These are phyloP conservation scores for Calamus simplicifolius DNA, from an alignment of 176 grass and related monocot genomes.

Conservation along the genomic window DNA sequence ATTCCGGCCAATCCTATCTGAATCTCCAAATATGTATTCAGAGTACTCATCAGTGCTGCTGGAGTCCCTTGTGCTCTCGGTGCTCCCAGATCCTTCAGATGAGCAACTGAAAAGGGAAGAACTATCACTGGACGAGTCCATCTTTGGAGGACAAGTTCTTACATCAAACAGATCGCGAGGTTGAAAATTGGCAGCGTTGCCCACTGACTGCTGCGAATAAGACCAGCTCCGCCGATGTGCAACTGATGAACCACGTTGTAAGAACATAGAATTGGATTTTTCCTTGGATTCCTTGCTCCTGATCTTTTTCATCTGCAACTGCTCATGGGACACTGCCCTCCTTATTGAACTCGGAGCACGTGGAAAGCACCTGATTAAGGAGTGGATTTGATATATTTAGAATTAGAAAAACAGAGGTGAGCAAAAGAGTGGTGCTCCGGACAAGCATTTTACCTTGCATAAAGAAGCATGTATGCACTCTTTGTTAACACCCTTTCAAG, in stretches of 20 bases:
- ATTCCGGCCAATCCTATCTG: slow-evolving; percentile 21
- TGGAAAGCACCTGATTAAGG: slow-evolving; percentile 54
- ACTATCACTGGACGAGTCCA: slow-evolving; percentile 35
- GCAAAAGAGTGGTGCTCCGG: not conserved
- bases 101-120: slow-evolving; percentile 71
- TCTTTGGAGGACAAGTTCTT: not conserved
- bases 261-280: not conserved
- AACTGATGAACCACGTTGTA: slow-evolving; percentile 7
- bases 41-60: slow-evolving; percentile 49
- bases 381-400: not conserved
- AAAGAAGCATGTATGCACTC: slow-evolving; percentile 88
- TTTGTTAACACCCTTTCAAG: slow-evolving; percentile 47
- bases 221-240: too few species aligned
- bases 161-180: slow-evolving; percentile 5
- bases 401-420: not conserved
- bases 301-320: slow-evolving; percentile 17
- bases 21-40: slow-evolving; percentile 31
- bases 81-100: slow-evolving; percentile 12
- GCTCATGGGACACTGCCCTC: slow-evolving; percentile 30
- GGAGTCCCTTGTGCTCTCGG: slow-evolving; percentile 45
- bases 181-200: slow-evolving; percentile 12
- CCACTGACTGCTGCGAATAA: not conserved
- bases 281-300: not conserved
- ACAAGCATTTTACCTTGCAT: slow-evolving; percentile 53
- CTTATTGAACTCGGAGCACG: slow-evolving; percentile 57